Conservation (phyloP, 2,329 filamentous ascomycete genomes). For the Proliferodiscus dingleyae region DNA sequence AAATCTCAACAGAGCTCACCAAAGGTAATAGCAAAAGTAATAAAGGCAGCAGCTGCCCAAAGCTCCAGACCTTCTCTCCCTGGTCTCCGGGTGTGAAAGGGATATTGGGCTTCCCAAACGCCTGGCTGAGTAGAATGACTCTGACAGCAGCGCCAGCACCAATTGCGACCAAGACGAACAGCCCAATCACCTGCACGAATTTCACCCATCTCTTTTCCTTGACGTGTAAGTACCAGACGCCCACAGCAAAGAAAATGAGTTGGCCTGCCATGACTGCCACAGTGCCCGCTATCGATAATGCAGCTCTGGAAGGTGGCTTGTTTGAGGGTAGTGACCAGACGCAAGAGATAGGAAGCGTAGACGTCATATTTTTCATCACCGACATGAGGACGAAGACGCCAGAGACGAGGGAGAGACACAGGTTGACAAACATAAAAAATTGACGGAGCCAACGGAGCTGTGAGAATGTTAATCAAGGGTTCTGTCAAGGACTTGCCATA, state of each 20-base stretch:
- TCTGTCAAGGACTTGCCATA: no score
- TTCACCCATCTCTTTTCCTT: slow-evolving; percentile 50
- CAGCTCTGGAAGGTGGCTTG: slow-evolving; percentile 35
- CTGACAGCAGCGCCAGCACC: slow-evolving; percentile 55
- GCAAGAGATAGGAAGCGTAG: slow-evolving; percentile 55
- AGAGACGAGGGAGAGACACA: slow-evolving; percentile 62
- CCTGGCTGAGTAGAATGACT: slow-evolving; percentile 53
- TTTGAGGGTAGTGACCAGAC: slow-evolving; percentile 47
- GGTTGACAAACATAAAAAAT: slow-evolving; percentile 60
- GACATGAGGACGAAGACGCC: slow-evolving; percentile 97
- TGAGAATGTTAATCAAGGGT: no score
- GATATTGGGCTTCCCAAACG: slow-evolving; percentile 51
- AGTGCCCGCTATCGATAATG: slow-evolving; percentile 52
- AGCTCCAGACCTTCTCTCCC: slow-evolving; percentile 56
- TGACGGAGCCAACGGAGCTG: slow-evolving; percentile 58
- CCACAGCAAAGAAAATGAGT: slow-evolving; percentile 51
- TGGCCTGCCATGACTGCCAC: slow-evolving; percentile 57
- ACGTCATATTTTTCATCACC: slow-evolving; percentile 71
- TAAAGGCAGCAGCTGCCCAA: slow-evolving; percentile 57
- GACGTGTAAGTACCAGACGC: slow-evolving; percentile 61
- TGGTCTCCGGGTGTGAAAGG: slow-evolving; percentile 44
- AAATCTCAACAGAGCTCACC: slow-evolving; percentile 55
- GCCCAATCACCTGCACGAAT: slow-evolving; percentile 47
- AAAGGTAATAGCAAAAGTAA: slow-evolving; percentile 56
- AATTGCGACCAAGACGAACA: slow-evolving; percentile 45